Evolutionary conservation across 1,139 yeast genomes (phyloP), one percentile per base, ranked within the genome.

Genomic region (Zygosaccharomyces sapae): DNA sequence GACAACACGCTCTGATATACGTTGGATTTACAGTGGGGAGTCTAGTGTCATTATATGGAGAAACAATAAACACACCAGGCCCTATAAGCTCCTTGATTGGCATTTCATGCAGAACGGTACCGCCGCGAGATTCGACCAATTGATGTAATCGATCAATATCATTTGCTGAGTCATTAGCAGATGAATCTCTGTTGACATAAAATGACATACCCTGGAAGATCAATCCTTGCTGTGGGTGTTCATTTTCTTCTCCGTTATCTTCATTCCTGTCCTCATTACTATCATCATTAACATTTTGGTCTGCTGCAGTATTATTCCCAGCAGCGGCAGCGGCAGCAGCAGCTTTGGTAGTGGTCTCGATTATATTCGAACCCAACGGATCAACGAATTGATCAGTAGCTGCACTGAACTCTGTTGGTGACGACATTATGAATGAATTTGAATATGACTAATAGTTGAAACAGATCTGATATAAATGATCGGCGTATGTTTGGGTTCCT

Each of bases 11-110:
- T 38, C 51, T 53, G 43, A 62, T 55, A 44, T 56, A 62, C 4
- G 62, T 59, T 8, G 66, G 58, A 2, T 59, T 56, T 10, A 62
- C 59, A 2, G 66, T 62, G n/a, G 56, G 56, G 33, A 58, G 39
- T 33, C 56, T 53, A 0, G 63, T 55, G 33, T 56, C 55, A 48
- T 62, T 62, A 20, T 57, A 59, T 8, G 63, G 62, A n/a, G 65
- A 56, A 1, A 62, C 60, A 10, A 62, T 56, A 46, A 55, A 50
- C 20, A 50, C 44, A 1, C 22, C 47, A 9, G 30, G 10, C 16
- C 30, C 24, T 13, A 19, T 7, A 31, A 20, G 41, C 27, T 33
- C 38, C 33, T 37, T 44, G 46, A 27, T 27, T n/a, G 59, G 59
- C 24, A 52, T 41, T 37, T 52, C 53, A 10, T 33, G 24, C 25